Conservation (phyloP, 1,139 yeast genomes). For the Yamadazyma conglobata region DNA sequence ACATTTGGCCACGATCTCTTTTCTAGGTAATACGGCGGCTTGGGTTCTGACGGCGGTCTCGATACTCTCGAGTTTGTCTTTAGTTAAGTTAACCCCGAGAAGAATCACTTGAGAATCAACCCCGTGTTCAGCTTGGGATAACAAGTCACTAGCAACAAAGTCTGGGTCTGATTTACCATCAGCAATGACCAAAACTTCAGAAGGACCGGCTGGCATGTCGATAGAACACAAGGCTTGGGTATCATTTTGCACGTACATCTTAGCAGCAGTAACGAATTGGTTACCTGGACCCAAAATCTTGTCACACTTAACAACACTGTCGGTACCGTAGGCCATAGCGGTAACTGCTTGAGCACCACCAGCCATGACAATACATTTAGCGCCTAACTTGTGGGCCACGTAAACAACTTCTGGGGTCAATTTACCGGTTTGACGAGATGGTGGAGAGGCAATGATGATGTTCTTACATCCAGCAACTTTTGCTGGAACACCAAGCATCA, state of each 20-base stretch:
- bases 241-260: slow-evolving; percentile 95
- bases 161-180: slow-evolving; percentile 87
- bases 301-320: slow-evolving; percentile 86
- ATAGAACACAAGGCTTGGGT: slow-evolving; percentile 92
- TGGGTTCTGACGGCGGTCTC: slow-evolving; percentile 82
- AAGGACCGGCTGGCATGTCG: slow-evolving; percentile 99
- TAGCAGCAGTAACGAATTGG: slow-evolving; percentile 98
- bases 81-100: slow-evolving; percentile 71
- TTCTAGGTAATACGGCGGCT: slow-evolving; percentile 86
- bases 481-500: slow-evolving; percentile 99
- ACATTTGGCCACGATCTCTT: slow-evolving; percentile 86
- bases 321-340: slow-evolving; percentile 98
- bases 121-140: slow-evolving; percentile 99
- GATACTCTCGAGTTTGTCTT: slow-evolving; percentile 58
- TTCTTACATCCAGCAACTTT: slow-evolving; percentile 96
- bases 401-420: slow-evolving; percentile 96
- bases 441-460: slow-evolving; percentile 96
- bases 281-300: slow-evolving; percentile 98
- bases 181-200: slow-evolving; percentile 92
- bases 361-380: slow-evolving; percentile 83
- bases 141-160: slow-evolving; percentile 90
- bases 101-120: slow-evolving; percentile 94
- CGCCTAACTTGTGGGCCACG: slow-evolving; percentile 95
- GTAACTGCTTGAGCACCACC: slow-evolving; percentile 99
- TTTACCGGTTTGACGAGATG: slow-evolving; percentile 83